Base-by-base conservation (phyloP, 768 basidiomycete genomes). In the Gelatoporia subvermispora region DNA sequence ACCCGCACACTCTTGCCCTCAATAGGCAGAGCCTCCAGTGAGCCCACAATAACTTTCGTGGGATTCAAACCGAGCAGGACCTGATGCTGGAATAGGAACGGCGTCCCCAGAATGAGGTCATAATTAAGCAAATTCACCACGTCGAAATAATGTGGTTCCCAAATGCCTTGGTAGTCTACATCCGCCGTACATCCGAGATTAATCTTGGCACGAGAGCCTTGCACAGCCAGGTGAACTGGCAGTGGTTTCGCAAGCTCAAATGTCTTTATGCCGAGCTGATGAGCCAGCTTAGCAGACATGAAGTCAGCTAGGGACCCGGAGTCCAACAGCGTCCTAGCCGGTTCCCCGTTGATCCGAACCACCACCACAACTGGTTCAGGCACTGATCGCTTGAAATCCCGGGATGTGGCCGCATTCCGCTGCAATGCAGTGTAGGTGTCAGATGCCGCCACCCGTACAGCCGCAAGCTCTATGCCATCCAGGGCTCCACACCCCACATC, bases 171-270 rank as follows among this genome's bases (percentile, higher is more conserved):
- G 24, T 55, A 60, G 9, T 44, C 25, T 8, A 61, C 22, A 5
- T 51, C 15, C 0, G 48, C 55, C 8, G 34, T 47, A 3, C 36
- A 52, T 0, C 56, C 41, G 22, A 31, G 59, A 43, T 69, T 74
- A 0, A 76, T 58, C 43, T 67, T 67, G 0, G 70, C 63, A 0
- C 64, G 41, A 0, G 73, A 76, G 0, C 73, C 76, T 31, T 70
- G 65, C 0, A 71, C 67, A 0, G 73, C 74, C 1, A 78, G 53
- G 13, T 72, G 68, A 0, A 75, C 37, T 0, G 60, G 45, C 11
- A 60, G 18, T 2, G 53, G 58, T 41, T 57, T 57, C 28, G 39
- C 49, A 4, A 58, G 43, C 17, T 39, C 31, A 7, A 23, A n/a
- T 11, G 31, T 2, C 25, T 38, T 11, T n/a, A 60, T 24, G 28